A percentile compares a stretch with the other conserved stretches of the same genome.
These are phyloP conservation scores for Trifolium subterraneum DNA, from an alignment of 306 rosid genomes.

Conservation along the genomic window DNA sequence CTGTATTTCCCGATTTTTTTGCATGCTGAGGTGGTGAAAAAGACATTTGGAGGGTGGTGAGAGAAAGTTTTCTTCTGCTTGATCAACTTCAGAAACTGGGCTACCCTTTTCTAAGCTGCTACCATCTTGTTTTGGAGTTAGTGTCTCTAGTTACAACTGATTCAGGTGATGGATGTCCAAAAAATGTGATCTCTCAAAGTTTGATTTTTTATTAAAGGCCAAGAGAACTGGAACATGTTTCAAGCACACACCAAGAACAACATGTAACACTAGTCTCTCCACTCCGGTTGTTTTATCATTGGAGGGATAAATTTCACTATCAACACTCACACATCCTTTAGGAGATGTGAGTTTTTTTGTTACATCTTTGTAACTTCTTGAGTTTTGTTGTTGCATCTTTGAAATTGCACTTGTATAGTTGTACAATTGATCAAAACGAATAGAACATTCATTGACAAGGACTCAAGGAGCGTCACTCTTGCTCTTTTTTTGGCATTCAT, in stretches of 20 bases:
- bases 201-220: constrained; percentile 73
- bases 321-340: neutral
- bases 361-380: neutral
- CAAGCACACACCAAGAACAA: constrained; percentile 64
- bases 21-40: too few species aligned
- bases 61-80: too few species aligned
- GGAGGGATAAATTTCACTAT: too few species aligned
- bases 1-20: too few species aligned
- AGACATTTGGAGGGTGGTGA: too few species aligned
- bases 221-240: constrained; percentile 80
- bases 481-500: too few species aligned
- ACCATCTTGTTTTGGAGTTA: constrained; percentile 20
- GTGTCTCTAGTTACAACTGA: too few species aligned
- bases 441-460: too few species aligned
- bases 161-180: constrained; percentile 77
- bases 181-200: constrained; percentile 63
- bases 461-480: too few species aligned
- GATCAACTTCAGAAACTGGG: too few species aligned
- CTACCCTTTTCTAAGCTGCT: neutral
- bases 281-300: constrained; percentile 59
- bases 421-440: neutral
- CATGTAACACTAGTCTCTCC: constrained; percentile 83
- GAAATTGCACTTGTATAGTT: too few species aligned
- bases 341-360: neutral
- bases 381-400: neutral